A percentile compares a stretch with the other conserved stretches of the same genome.
Evolutionary conservation across 2,329 filamentous ascomycete genomes (phyloP).

Genomic region (Cladophialophora yegresii): DNA sequence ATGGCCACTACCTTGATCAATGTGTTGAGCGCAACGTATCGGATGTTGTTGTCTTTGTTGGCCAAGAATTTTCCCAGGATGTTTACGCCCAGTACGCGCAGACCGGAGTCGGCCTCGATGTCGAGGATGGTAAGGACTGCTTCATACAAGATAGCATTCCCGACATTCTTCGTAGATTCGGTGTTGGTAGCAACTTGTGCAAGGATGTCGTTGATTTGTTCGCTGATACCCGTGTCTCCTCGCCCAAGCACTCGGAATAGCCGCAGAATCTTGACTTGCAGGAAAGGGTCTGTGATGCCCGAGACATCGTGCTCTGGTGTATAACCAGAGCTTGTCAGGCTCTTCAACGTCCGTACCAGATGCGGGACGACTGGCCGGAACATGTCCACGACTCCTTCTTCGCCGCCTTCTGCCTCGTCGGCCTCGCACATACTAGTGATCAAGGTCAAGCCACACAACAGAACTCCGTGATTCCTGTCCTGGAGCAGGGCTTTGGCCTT

Average conservation of each 20-base stretch:
- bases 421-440: constrained; percentile 92
- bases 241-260: constrained; percentile 82
- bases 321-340: constrained; percentile 90
- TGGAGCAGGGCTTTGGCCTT: constrained; percentile 85
- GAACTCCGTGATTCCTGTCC: constrained; percentile 92
- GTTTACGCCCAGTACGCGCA: constrained; percentile 93
- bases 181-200: constrained; percentile 98
- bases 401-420: constrained; percentile 82
- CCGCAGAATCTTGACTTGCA: constrained; percentile 93
- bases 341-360: constrained; percentile 87
- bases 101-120: constrained; percentile 93
- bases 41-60: constrained; percentile 99
- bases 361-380: constrained; percentile 84
- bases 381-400: constrained; percentile 84
- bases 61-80: constrained; percentile 97
- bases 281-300: constrained; percentile 94
- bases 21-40: constrained; percentile 96
- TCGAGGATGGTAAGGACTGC: constrained; percentile 95
- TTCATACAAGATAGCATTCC: constrained; percentile 97
- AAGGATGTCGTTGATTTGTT: constrained; percentile 97
- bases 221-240: constrained; percentile 83
- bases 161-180: constrained; percentile 96
- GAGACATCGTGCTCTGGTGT: constrained; percentile 97
- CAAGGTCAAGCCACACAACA: constrained; percentile 87
- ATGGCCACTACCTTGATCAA: constrained; percentile 97